These are phyloP conservation scores for Gomphus bonarii DNA, from an alignment of 1,284 basidiomycete species.

Conservation along the genomic window DNA sequence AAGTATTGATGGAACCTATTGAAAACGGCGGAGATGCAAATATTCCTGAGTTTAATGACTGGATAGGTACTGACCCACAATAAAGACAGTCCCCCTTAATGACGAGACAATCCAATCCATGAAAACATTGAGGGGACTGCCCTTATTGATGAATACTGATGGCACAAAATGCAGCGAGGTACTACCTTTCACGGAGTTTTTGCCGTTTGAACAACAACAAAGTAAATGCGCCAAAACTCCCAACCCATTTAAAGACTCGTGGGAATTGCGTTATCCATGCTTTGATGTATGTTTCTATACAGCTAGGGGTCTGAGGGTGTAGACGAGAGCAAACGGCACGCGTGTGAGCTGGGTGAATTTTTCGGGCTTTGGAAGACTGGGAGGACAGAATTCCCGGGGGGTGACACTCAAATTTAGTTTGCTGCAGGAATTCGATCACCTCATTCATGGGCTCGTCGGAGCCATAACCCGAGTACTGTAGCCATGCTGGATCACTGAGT, in stretches of 20 bases:
- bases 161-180: neutral
- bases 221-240: conserved; percentile 7
- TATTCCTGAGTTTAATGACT: neutral
- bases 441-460: conserved; percentile 2
- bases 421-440: conserved; percentile 4
- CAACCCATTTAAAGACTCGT: conserved; percentile 11
- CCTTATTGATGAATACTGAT: neutral
- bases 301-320: conserved; percentile 12
- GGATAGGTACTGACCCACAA: conserved; percentile 10
- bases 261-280: conserved; percentile 11
- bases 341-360: neutral
- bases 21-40: neutral
- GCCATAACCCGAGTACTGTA: conserved; percentile 11
- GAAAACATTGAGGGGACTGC: conserved; percentile 4
- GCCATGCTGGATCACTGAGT: neutral
- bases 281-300: conserved; percentile 10
- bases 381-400: neutral
- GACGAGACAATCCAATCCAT: conserved; percentile 12
- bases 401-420: conserved; percentile 4
- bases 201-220: neutral
- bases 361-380: neutral
- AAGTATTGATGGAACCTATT: conserved; percentile 11
- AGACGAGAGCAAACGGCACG: conserved; percentile 11
- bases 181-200: conserved; percentile 4
- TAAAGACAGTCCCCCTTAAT: conserved; percentile 12